Evolutionary conservation across 345 rosid species (phyloP), one percentile per base, ranked within the genome.

Genomic region (Sonneratia alba): DNA sequence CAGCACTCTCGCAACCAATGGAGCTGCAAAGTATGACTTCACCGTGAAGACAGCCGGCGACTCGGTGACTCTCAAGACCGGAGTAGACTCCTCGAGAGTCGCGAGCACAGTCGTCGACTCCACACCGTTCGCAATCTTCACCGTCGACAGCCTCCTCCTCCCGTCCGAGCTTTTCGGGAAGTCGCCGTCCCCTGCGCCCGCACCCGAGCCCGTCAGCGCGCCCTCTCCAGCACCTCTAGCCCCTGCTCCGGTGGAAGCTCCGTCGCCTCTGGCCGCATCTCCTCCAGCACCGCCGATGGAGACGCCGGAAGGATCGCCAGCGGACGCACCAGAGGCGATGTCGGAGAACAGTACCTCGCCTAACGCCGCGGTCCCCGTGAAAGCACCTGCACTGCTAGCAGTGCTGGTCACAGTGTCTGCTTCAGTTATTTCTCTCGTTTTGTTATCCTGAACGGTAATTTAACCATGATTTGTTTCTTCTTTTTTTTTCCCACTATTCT

Each of bases 241-340:
- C 19, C 59, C 79, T 0, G 61, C 84, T 34, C 84, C 87, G 12
- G 87, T 67, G 2, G 79, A 87, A 51, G 92, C 86, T 0, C 96
- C 97, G 13, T 83, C 96, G 3, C 96, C 96, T 0, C 37, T 70
- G 7, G 85, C 83, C 0, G 90, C 96, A 3, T 94, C 97, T 14
- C 97, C 97, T 5, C 98, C 97, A 1, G 93, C 97, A 0, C 98
- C 96, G 15, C 95, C 93, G 1, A 12, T 2, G 3, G 88, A 80
- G 1, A 77, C 97, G 43, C 92, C 93, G 2, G 90, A 16, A 0
- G 86, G 85, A 56, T 71, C 97, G 9, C 93, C 97, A 4, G 84
- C 87, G 0, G 93, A 74, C 8, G 77, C 87, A 0, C 97, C 97
- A 6, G 68, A 36, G 14, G 77, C 71, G 6, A 57, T 71, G 15